phyloP scores from a whole-genome alignment of 345 rosid genomes.

The Melaleuca alternifolia region DNA sequence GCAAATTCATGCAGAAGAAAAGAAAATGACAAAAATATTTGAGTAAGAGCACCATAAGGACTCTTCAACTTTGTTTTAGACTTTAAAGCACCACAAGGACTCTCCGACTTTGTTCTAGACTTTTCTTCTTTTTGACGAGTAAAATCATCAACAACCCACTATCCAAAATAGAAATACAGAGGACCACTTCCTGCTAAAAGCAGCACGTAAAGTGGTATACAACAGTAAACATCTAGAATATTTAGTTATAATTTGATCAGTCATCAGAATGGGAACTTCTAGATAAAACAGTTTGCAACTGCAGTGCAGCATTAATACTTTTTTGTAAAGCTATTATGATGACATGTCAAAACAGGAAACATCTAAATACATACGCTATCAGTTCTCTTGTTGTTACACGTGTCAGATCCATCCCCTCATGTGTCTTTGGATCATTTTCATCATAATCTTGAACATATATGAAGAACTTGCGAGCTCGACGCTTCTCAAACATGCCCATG shows the following conservation, averaged over 20 bases:
- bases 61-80: background rate
- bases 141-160: background rate
- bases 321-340: background rate
- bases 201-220: background rate
- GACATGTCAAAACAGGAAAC: background rate
- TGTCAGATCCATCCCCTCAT: constrained; percentile 86
- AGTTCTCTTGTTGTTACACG: constrained; percentile 73
- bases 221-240: background rate
- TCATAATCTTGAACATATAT: constrained; percentile 73
- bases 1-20: background rate
- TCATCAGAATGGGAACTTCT: background rate
- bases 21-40: background rate
- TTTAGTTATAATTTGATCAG: background rate
- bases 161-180: background rate
- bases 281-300: background rate
- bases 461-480: constrained; percentile 88
- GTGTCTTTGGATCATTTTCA: constrained; percentile 81
- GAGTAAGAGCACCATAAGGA: background rate
- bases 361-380: constrained; percentile 53
- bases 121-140: background rate
- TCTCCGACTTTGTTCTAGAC: background rate
- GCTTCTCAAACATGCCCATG: constrained; percentile 97
- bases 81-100: background rate
- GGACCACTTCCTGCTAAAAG: background rate
- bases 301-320: background rate